Base-by-base conservation (phyloP, 1,139 yeast genomes). In the Yamadazyma jaroonii region DNA sequence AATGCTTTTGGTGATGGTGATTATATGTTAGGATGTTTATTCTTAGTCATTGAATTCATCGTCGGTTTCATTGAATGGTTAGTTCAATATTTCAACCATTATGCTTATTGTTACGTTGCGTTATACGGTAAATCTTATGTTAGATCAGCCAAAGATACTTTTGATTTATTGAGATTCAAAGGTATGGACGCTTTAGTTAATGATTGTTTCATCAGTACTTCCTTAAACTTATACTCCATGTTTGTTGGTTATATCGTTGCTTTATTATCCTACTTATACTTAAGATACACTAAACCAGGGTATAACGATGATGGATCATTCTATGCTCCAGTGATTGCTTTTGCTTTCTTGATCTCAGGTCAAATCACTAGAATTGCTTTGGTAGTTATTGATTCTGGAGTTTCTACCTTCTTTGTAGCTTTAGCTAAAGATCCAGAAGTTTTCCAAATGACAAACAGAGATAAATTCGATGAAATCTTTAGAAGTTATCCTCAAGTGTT, bases 371-470 rank as follows among this genome's bases (percentile, higher is more conserved):
- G 86, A 49, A 72, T 88, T 43, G 69, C 89, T 15, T 77, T 82
- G 42, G 81, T 84, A 15, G 84, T 88, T 1, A 79, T 89, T 42
- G 81, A 79, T 43, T 81, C 90, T 1, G 97, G 97, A 10, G 78
- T 84, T 1, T 79, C 95, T 3, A 84, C 96, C 0, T 83, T 90
- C 58, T 89, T 89, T 60, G 83, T 89, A 34, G 92, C 95, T 1
- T 70, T 87, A 56, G 92, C 94, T 9, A 81, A 81, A 50, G 95
- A 89, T 51, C 96, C 97, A 0, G 94, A 88, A 50, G 81, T 88
- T 6, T 83, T 84, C 70, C 80, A 79, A 52, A 75, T 77, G 65
- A 76, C 87, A 32, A 84, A 88, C 56, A 88, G 96, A 38, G 81
- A 81, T 35, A 68, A 80, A 43, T 89, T 84, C 57, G 85, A 84